Percentiles rank a stretch among this genome's conserved stretches.
phyloP scores from a whole-genome alignment of 805 yeast genomes.

The Ogataea paradorogensis region DNA sequence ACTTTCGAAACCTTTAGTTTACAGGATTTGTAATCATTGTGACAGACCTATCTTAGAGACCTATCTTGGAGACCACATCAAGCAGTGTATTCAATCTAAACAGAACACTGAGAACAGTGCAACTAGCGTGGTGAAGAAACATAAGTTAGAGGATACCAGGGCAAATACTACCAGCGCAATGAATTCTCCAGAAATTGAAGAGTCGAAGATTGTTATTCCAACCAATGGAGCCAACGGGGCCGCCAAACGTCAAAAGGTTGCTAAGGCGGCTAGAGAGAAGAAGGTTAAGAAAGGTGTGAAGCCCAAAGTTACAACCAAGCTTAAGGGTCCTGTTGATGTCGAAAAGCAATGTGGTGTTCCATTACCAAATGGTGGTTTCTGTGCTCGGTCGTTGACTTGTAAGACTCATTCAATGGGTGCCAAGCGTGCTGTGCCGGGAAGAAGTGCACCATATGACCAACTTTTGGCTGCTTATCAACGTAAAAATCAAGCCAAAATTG shows the following conservation, averaged over 20 bases:
- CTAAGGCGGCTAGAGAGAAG: conserved; percentile 30
- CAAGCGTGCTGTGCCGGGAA: conserved; percentile 89
- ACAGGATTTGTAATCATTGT: conserved; percentile 48
- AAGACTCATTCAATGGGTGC: conserved; percentile 99
- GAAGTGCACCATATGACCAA: conserved; percentile 89
- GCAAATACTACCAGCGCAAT: conserved; percentile 28
- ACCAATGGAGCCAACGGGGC: conserved; percentile 2
- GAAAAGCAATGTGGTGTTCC: conserved; percentile 96
- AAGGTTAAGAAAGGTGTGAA: conserved; percentile 33
- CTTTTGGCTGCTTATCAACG: conserved; percentile 87
- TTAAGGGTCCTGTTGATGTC: conserved; percentile 83
- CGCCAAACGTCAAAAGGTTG: conserved; percentile 19
- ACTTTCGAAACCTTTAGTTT: conserved; percentile 37
- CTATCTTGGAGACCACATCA: conserved; percentile 39
- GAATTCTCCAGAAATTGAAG: conserved; percentile 18
- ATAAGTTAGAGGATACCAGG: conserved; percentile 24
- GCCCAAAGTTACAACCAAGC: conserved; percentile 48
- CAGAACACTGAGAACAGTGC: conserved; percentile 16
- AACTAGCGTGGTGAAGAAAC: conserved; percentile 21
- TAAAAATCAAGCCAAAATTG: conserved; percentile 86
- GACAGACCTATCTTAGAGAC: conserved; percentile 42
- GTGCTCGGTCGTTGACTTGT: conserved; percentile 95
- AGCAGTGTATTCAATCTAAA: conserved; percentile 36
- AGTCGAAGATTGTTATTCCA: conserved; percentile 2
- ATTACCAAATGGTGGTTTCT: conserved; percentile 88